Percentiles rank a stretch among this genome's conserved stretches.
phyloP scores from a whole-genome alignment of 208 protist species.

The Kentomonas sorsogonicus region DNA sequence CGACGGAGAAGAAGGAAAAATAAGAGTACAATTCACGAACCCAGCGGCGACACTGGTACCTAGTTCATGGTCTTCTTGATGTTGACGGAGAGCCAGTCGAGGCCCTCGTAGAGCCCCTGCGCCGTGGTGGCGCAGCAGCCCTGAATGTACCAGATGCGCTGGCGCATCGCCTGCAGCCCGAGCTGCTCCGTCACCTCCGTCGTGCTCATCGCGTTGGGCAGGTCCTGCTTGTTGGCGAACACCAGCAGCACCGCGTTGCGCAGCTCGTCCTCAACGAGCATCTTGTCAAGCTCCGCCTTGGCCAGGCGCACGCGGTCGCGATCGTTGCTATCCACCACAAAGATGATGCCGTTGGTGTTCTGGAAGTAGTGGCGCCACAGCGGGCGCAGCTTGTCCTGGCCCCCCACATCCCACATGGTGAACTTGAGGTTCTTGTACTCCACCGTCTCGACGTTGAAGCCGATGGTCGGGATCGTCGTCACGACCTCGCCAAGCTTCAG shows the following conservation, averaged over 20 bases:
- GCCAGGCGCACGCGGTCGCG: slow-evolving; percentile 89
- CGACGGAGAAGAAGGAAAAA: too few relatives aligned
- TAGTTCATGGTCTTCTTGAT: slow-evolving; percentile 82
- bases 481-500: slow-evolving; percentile 96
- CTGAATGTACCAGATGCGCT: slow-evolving; percentile 93
- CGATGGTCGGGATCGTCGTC: slow-evolving; percentile 97
- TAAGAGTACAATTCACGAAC: too few relatives aligned
- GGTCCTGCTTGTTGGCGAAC: slow-evolving; percentile 99
- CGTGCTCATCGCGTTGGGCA: slow-evolving; percentile 96
- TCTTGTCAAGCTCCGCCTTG: slow-evolving; percentile 91
- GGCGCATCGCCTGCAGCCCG: slow-evolving; percentile 87
- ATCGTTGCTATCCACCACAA: slow-evolving; percentile 97
- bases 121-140: slow-evolving; percentile 89
- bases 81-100: slow-evolving; percentile 88
- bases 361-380: slow-evolving; percentile 97
- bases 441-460: slow-evolving; percentile 97
- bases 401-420: slow-evolving; percentile 96
- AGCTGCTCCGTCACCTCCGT: slow-evolving; percentile 96
- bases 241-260: slow-evolving; percentile 94
- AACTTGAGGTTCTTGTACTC: slow-evolving; percentile 97
- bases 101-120: slow-evolving; percentile 90
- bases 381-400: slow-evolving; percentile 95
- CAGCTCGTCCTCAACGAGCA: slow-evolving; percentile 97
- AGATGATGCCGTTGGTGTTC: slow-evolving; percentile 96
- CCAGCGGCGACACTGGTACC: too few relatives aligned